A percentile compares a stretch with the other conserved stretches of the same genome.
phyloP scores from a whole-genome alignment of 805 yeast genomes.

The Zygoascus flipseniorum region DNA sequence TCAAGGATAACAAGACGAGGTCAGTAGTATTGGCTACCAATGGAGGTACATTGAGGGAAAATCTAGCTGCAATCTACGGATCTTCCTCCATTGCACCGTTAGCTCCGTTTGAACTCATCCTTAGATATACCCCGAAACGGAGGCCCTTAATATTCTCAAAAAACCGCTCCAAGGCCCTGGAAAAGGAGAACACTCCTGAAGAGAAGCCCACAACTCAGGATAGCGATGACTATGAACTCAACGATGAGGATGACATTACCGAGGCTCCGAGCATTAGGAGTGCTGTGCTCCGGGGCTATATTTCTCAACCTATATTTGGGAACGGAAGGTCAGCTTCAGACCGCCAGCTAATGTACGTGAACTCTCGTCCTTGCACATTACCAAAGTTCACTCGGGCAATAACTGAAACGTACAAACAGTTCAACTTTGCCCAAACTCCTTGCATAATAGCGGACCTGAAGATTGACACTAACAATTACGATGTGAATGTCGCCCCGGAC shows the following conservation, averaged over 20 bases:
- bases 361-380: conserved; percentile 63
- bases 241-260: not conserved
- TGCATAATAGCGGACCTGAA: conserved; percentile 53
- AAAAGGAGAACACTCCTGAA: conserved; percentile 3
- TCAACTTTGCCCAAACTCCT: conserved; percentile 68
- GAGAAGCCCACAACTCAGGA: conserved; percentile 13
- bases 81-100: conserved; percentile 48
- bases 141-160: conserved; percentile 36
- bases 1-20: conserved; percentile 38
- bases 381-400: conserved; percentile 48
- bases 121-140: conserved; percentile 22
- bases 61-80: conserved; percentile 65
- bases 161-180: conserved; percentile 6
- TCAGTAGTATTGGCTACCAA: conserved; percentile 53
- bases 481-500: conserved; percentile 88
- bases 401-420: conserved; percentile 65
- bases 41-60: conserved; percentile 38
- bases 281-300: conserved; percentile 41
- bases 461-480: conserved; percentile 42
- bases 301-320: conserved; percentile 76
- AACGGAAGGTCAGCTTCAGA: conserved; percentile 64
- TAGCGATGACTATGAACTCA: conserved; percentile 17
- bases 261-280: conserved; percentile 19
- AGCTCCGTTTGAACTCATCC: not conserved
- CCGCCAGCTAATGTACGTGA: conserved; percentile 67